Evolutionary conservation across 306 rosid genomes (phyloP).

Genomic region (Begonia masoniana): DNA sequence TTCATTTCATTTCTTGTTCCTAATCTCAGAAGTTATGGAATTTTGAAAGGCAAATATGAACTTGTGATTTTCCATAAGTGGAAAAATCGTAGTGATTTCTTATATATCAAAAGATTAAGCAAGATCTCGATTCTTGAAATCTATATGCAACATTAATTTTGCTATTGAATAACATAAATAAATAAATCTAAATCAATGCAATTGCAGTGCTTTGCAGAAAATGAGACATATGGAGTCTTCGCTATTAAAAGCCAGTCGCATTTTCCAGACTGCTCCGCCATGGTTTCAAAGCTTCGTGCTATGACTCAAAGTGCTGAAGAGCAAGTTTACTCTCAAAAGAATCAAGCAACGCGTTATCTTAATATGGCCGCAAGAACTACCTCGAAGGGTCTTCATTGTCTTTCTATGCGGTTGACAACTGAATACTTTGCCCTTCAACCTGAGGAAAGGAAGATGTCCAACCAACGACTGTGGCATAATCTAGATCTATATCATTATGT

Average conservation of each 20-base stretch:
- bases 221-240: constrained; percentile 77
- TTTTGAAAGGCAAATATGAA: background rate
- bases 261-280: constrained; percentile 63
- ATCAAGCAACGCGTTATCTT: constrained; percentile 47
- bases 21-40: background rate
- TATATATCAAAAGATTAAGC: background rate
- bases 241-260: constrained; percentile 52
- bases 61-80: background rate
- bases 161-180: no score
- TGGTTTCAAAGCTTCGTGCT: constrained; percentile 72
- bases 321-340: constrained; percentile 44
- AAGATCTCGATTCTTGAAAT: no score
- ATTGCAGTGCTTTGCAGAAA: constrained; percentile 86
- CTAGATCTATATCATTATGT: constrained; percentile 64
- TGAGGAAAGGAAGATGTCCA: constrained; percentile 43
- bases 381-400: constrained; percentile 85
- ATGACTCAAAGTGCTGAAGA: constrained; percentile 69
- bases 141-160: no score
- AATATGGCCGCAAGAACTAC: constrained; percentile 81
- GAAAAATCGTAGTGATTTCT: background rate
- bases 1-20: constrained; percentile 12
- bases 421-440: constrained; percentile 64
- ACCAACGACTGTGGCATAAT: constrained; percentile 52
- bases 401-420: constrained; percentile 72
- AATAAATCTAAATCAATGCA: constrained; percentile 18